Conservation (phyloP, 495 filamentous ascomycete species). For the Penicillium samsonianum region DNA sequence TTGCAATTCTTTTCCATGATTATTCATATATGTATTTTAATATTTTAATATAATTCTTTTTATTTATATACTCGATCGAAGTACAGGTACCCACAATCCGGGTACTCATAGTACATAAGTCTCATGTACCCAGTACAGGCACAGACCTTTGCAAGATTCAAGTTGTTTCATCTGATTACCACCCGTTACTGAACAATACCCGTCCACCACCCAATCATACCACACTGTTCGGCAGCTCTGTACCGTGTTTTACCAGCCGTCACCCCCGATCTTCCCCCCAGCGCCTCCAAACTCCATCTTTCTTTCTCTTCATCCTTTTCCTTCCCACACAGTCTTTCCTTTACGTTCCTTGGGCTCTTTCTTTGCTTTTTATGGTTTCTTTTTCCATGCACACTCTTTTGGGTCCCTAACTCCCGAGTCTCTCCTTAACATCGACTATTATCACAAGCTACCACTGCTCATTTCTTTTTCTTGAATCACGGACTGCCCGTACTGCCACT, state of each 20-base stretch:
- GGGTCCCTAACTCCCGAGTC: slow-evolving; percentile 20
- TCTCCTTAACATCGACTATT: slow-evolving; percentile 25
- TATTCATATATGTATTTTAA: no score
- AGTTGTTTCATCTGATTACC: slow-evolving; percentile 12
- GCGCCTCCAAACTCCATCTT: slow-evolving; percentile 20
- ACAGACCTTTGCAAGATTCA: slow-evolving; percentile 15
- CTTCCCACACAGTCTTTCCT: slow-evolving; percentile 14
- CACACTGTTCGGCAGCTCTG: neutral
- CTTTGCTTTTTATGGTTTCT: slow-evolving; percentile 11
- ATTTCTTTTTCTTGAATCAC: slow-evolving; percentile 22
- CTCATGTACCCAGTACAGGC: slow-evolving; percentile 12
- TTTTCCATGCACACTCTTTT: slow-evolving; percentile 17
- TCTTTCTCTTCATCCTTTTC: slow-evolving; percentile 20
- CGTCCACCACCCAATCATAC: slow-evolving; percentile 6
- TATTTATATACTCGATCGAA: slow-evolving; percentile 6
- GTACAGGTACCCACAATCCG: neutral
- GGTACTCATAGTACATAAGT: slow-evolving; percentile 8
- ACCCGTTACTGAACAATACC: slow-evolving; percentile 15
- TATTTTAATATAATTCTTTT: slow-evolving; percentile 8
- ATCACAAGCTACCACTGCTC: slow-evolving; percentile 13
- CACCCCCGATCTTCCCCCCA: slow-evolving; percentile 17
- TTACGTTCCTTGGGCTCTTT: slow-evolving; percentile 18
- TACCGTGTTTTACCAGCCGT: slow-evolving; percentile 14
- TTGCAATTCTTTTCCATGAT: slow-evolving; percentile 7
- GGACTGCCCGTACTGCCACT: slow-evolving; percentile 9